Conservation (phyloP, 805 yeast species). For the Wickerhamiella brachini region DNA sequence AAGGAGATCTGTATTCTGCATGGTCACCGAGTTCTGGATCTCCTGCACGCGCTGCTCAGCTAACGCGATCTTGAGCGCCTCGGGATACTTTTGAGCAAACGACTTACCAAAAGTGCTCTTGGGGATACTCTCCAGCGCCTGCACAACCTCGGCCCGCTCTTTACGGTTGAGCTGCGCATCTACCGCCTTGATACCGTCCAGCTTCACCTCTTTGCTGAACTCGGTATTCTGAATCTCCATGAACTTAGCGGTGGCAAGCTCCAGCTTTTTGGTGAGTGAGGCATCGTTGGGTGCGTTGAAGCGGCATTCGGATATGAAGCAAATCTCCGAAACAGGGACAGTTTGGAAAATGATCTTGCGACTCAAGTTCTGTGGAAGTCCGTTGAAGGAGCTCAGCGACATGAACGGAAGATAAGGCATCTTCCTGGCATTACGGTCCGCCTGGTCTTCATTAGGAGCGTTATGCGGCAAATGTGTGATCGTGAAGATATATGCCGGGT, state of each 20-base stretch:
- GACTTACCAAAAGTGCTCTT: not conserved
- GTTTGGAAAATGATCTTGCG: not conserved
- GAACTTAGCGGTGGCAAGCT: not conserved
- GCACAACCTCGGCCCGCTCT: not conserved
- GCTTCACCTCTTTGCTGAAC: not conserved
- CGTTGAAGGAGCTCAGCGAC: not conserved
- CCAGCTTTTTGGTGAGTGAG: not conserved
- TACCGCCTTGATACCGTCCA: not conserved
- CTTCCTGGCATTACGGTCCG: not conserved
- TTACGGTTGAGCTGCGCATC: not conserved
- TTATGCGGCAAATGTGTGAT: not conserved
- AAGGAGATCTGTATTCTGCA: constrained; percentile 74
- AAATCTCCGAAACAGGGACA: constrained; percentile 2
- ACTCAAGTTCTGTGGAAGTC: not conserved
- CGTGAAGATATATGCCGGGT: not conserved
- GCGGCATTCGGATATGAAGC: constrained; percentile 1
- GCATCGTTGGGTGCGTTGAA: not conserved
- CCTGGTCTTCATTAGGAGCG: not conserved
- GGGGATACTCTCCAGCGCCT: not conserved
- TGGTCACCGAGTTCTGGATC: constrained; percentile 43
- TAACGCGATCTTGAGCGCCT: not conserved
- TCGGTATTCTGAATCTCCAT: not conserved
- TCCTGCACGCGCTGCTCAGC: constrained; percentile 4
- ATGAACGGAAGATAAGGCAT: not conserved
- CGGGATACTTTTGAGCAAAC: not conserved